phyloP scores from a whole-genome alignment of 345 rosid genomes.

The Euclidium syriacum region DNA sequence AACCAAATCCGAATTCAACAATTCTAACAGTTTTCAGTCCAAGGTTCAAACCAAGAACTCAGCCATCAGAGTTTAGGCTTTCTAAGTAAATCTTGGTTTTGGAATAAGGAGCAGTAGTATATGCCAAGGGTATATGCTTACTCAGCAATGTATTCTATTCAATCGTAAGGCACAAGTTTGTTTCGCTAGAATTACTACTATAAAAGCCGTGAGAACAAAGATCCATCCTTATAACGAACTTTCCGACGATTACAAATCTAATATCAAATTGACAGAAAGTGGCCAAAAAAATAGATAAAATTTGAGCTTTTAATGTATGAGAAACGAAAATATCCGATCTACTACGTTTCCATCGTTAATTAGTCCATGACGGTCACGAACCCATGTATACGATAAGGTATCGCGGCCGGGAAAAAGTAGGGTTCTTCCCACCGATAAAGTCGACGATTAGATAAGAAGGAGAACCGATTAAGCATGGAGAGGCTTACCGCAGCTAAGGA shows the following conservation, averaged over 20 bases:
- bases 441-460: neutral
- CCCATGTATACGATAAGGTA: neutral
- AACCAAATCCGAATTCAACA: neutral
- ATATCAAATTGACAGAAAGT: neutral
- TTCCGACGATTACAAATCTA: neutral
- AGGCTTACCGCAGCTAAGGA: conserved; percentile 14
- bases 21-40: too few relatives aligned
- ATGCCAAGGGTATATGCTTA: too few relatives aligned
- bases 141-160: too few relatives aligned
- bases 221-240: neutral
- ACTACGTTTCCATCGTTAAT: neutral
- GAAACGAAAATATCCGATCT: neutral
- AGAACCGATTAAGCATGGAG: neutral
- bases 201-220: neutral
- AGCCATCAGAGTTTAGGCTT: too few relatives aligned
- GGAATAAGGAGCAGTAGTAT: too few relatives aligned
- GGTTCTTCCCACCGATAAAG: neutral
- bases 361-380: neutral
- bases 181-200: neutral
- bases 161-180: neutral
- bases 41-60: neutral
- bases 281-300: neutral
- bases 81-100: too few relatives aligned
- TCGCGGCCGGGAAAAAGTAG: neutral
- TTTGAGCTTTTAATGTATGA: neutral